phyloP scores from a whole-genome alignment of 2,329 filamentous ascomycete genomes.

The Fusarium ambrosium region DNA sequence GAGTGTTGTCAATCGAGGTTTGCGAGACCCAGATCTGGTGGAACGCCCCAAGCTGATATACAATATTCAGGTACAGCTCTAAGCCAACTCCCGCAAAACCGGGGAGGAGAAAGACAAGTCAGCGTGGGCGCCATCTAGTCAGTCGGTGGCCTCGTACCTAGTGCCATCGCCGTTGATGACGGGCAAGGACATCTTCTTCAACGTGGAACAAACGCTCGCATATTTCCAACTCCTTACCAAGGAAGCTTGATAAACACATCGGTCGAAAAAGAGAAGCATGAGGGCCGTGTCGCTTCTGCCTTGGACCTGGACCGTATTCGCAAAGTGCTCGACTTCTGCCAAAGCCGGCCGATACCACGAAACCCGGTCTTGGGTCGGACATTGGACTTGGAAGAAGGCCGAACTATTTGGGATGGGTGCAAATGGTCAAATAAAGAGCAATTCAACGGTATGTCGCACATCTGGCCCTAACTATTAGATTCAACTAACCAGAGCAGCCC shows the following conservation, averaged over 20 bases:
- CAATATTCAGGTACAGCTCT: constrained; percentile 44
- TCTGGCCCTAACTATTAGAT: background rate
- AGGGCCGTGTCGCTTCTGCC: constrained; percentile 81
- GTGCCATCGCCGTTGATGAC: constrained; percentile 67
- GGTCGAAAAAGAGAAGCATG: constrained; percentile 77
- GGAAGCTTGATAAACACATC: constrained; percentile 58
- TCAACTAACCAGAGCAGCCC: constrained; percentile 32
- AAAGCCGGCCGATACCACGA: constrained; percentile 16
- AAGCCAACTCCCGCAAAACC: constrained; percentile 42
- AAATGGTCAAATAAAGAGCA: constrained; percentile 41
- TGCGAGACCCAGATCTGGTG: background rate
- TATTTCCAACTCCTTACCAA: constrained; percentile 68
- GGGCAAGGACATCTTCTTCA: constrained; percentile 75
- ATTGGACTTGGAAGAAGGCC: constrained; percentile 16
- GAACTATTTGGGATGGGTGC: constrained; percentile 46
- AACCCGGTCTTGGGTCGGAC: background rate
- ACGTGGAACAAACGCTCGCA: constrained; percentile 79
- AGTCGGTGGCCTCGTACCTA: constrained; percentile 77
- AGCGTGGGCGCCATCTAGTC: constrained; percentile 82
- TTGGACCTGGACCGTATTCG: constrained; percentile 81
- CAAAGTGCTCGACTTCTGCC: constrained; percentile 72
- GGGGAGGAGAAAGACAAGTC: constrained; percentile 59
- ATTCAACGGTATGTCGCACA: constrained; percentile 14
- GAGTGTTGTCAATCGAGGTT: constrained; percentile 30
- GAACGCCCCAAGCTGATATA: constrained; percentile 14